Evolutionary conservation across 371 early-diverging fungal species (phyloP), one percentile per base, ranked within the genome.

Genomic region (Sporodiniella umbellata): DNA sequence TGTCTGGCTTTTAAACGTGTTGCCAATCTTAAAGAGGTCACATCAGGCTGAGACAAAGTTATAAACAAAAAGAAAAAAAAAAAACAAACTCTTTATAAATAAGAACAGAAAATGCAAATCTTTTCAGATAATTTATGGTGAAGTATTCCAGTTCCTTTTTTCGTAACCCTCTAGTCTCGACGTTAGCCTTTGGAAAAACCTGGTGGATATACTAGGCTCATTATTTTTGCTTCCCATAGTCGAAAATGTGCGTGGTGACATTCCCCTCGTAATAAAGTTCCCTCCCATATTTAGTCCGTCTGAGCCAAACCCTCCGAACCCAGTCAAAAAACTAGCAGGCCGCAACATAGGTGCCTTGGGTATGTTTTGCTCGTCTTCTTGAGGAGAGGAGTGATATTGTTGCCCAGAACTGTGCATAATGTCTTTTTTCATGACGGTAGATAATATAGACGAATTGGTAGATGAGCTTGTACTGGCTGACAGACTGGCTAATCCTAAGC

Each of bases 101-200:
- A 31, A n/a, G n/a, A n/a, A n/a, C n/a, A n/a, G n/a, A n/a, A n/a
- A n/a, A n/a, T n/a, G n/a, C n/a, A n/a, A 10, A 10, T 28, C 30
- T 4, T 28, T 28, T 35, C n/a, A n/a, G 15, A n/a, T 35, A n/a
- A 11, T 7, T 28, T 35, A 35, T 35, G 35, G 15, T n/a, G 35
- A 35, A 6, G 35, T 35, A 35, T 35, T 35, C 35, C 35, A 35
- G 15, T 11, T 28, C 10, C 57, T 63, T 22, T 64, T 64, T 19
- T 69, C 62, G 35, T 71, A 62, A 37, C 60, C 60, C 42, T 75
- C 72, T 33, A 75, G 46, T 30, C 72, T 56, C 8, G 66, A 66
- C 11, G 76, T 63, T 15, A 75, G 37, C 18, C 72, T 65, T 45
- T 72, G 76, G 51, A 75, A 75, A 47, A 75, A 72, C 12, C 70